Evolutionary conservation across 345 rosid genomes (phyloP).

Genomic region (Populus euphratica): DNA sequence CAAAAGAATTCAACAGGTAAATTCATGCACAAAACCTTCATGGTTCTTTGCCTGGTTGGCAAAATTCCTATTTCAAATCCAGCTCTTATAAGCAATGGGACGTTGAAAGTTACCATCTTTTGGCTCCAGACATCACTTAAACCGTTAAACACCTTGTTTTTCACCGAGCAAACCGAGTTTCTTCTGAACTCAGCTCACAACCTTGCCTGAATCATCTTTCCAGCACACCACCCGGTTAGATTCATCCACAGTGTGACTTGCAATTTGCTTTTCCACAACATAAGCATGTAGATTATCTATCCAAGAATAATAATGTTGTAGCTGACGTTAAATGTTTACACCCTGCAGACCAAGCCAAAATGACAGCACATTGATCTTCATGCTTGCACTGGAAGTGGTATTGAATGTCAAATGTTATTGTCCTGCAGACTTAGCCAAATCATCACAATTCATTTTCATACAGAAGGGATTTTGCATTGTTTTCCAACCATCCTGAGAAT

Average conservation of each 20-base stretch:
- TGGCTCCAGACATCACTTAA: slow-evolving; percentile 24
- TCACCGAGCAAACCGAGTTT: neutral
- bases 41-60: slow-evolving; percentile 1
- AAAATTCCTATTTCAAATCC: neutral
- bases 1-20: slow-evolving; percentile 4
- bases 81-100: neutral
- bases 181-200: neutral
- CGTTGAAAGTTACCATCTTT: slow-evolving; percentile 10
- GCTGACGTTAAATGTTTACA: too few species aligned
- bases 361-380: neutral
- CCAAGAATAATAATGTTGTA: too few species aligned
- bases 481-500: neutral
- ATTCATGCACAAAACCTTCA: neutral
- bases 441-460: neutral
- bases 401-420: neutral
- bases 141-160: neutral
- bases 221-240: neutral
- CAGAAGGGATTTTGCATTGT: neutral
- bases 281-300: too few species aligned
- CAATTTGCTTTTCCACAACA: too few species aligned
- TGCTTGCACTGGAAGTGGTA: neutral
- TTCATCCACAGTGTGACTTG: too few species aligned
- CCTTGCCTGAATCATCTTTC: neutral
- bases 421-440: neutral
- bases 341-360: too few species aligned